phyloP scores from a whole-genome alignment of 176 grass and related monocot genomes.

The Triticum aestivum region DNA sequence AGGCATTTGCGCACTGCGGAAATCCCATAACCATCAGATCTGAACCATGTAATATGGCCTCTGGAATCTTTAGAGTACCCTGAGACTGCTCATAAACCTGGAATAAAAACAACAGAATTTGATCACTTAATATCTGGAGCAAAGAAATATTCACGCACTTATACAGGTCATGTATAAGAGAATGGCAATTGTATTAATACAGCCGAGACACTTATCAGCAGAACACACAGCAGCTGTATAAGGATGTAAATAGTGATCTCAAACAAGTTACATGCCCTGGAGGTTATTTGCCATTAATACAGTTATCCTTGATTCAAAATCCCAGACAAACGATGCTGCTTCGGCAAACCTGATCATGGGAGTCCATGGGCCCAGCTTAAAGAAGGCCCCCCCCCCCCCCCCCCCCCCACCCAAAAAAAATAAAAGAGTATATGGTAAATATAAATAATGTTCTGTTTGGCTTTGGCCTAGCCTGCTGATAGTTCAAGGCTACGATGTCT shows the following conservation, averaged over 20 bases:
- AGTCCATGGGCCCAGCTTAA: background rate
- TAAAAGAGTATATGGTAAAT: background rate
- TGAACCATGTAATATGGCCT: conserved; percentile 65
- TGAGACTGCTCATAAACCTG: conserved; percentile 81
- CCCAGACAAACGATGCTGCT: background rate
- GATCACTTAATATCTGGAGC: conserved; percentile 8
- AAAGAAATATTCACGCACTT: background rate
- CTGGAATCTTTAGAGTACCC: conserved; percentile 67
- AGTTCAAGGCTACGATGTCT: background rate
- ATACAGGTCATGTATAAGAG: background rate
- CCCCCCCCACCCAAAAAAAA: too few relatives aligned
- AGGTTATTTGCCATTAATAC: background rate
- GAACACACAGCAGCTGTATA: background rate
- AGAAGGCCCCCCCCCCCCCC: background rate
- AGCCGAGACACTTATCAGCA: conserved; percentile 2
- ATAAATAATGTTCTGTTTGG: background rate
- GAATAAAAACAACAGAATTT: conserved; percentile 35
- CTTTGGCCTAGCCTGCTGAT: background rate
- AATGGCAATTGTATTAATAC: background rate
- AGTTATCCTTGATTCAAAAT: background rate
- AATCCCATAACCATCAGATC: conserved; percentile 80
- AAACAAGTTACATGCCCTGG: background rate
- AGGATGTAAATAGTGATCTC: conserved; percentile 7
- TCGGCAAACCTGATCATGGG: background rate
- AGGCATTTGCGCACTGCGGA: conserved; percentile 85